Evolutionary conservation across 1,284 basidiomycete species (phyloP), one percentile per base, ranked within the genome.

Genomic region (Hemileia vastatrix): DNA sequence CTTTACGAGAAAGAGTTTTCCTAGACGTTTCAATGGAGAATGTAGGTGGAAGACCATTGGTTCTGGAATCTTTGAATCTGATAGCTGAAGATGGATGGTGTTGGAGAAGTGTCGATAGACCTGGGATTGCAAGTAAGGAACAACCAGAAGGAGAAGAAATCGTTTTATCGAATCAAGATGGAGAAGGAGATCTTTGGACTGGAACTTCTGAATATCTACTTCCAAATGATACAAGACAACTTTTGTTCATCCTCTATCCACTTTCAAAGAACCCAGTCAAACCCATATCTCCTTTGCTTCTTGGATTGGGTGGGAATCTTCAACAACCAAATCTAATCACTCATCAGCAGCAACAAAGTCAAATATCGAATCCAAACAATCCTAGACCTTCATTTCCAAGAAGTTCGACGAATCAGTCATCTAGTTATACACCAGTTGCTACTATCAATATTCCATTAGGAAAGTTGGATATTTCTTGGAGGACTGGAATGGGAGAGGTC

Each of bases 11-110:
- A 11, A 54, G 47, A 32, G 63, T 70, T 4, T 55, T 65, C 23
- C 43, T 70, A 32, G 69, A 70, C 40, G 69, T 70, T 2, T 68
- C 68, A 53, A 65, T 70, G 11, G 66, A 68, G 47, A 70, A 70
- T 55, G 63, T 65, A 6, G 64, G 56, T n/a, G 57, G 60, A 3
- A 33, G 27, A 2, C 27, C 57, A 6, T 43, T 68, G n/a, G 66
- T 68, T 6, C 60, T 70, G 3, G 33, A 65, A 2, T 57, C 60
- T 6, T n/a, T 69, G 15, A 47, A 9, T 24, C 18, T 70, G 9
- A 54, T 45, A 21, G 44, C 55, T 4, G 53, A 59, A n/a, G 24
- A 40, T 1, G 68, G 63, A 1, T 69, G 66, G 69, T 2, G 31
- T 23, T 68, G 67, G 69, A 11, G n/a, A 4, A 67, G 64, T 45